Evolutionary conservation across 2,329 filamentous ascomycete species (phyloP), one percentile per base, ranked within the genome.

Genomic region (Pezicula carpinea): DNA sequence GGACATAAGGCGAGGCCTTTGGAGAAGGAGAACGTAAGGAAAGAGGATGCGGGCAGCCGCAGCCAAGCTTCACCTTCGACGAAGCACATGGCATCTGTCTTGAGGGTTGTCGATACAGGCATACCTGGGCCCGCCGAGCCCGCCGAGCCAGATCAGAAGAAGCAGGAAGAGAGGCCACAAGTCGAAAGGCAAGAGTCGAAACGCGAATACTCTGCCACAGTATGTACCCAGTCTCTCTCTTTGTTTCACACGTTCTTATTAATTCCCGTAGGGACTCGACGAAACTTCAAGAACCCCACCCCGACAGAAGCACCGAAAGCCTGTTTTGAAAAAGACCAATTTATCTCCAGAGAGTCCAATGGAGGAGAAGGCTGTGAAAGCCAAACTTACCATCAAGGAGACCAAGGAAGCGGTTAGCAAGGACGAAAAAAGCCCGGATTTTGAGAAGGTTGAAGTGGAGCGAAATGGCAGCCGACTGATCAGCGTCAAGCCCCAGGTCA

Each of bases 211-310:
- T 54, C 52, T 34, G 59, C 55, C 6, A 55, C 52, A 26, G 61
- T 63, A 52, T 32, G 51, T 46, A 38, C 23, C 17, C 13, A 18
- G 21, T 14, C 14, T 8, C 14, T 13, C 8, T 26, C 22, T n/a
- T 18, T 34, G 8, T 22, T 36, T 11, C 22, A 7, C 26, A 14
- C 15, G 15, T 21, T 15, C n/a, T n/a, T 44, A 34, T 46, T 57
- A 35, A 56, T 39, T 15, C 43, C 11, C 19, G 13, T 29, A 63
- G 60, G 61, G 59, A n/a, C 55, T 61, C 11, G 59, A 63, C 35
- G 57, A 62, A 47, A 51, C 53, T 22, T 54, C 59, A 3, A 51
- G 51, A 44, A 54, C 42, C n/a, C 55, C 59, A 22, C 49, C 55
- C 6, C 54, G 58, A 40, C 34, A 56, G 11, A 60, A 55, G 31